Evolutionary conservation across 2,329 filamentous ascomycete species (phyloP), one percentile per base, ranked within the genome.

Genomic region (Botrytis fragariae): DNA sequence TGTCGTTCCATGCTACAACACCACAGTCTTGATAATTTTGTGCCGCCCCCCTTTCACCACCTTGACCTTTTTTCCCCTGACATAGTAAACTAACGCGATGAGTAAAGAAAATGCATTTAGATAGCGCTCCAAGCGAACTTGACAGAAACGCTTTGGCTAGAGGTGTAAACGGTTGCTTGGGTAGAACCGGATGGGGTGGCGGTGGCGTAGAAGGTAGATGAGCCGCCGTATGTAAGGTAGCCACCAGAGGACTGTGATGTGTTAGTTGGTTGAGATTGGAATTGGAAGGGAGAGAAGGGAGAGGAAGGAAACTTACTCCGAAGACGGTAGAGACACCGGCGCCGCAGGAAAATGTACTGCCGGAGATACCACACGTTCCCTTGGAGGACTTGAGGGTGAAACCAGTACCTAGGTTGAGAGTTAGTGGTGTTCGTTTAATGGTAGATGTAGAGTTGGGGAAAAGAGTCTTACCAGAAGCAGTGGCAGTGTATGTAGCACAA

Each of bases 401-500:
- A 2, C 79, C 77, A 51, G 74, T 76, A 2, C 76, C 77, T 82
- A 62, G 25, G 32, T 16, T 61, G 4, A n/a, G 16, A 32, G n/a
- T 62, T 69, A 60, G 44, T 71, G 57, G 61, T 29, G 18, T 60
- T 54, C 22, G 14, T 48, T 18, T 72, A 22, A 3, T 3, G 32
- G 10, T 8, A 63, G 20, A 29, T 29, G 20, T 16, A 32, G 18
- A 37, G 18, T 10, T 44, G 37, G 8, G 25, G 1, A 16, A 32
- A 12, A n/a, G 5, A 44, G 22, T 7, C 62, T 90, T 89, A 60
- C 85, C 86, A 32, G 81, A 86, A 63, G 84, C 74, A 6, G 86
- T 82, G 7, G 89, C 88, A 0, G 86, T 88, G 80, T 89, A 91
- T 0, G 87, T 91, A 0, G 91, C 91, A 78, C 91, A 93, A 0